Evolutionary conservation across 495 filamentous ascomycete genomes (phyloP).

Genomic region (Penicillium canariense): DNA sequence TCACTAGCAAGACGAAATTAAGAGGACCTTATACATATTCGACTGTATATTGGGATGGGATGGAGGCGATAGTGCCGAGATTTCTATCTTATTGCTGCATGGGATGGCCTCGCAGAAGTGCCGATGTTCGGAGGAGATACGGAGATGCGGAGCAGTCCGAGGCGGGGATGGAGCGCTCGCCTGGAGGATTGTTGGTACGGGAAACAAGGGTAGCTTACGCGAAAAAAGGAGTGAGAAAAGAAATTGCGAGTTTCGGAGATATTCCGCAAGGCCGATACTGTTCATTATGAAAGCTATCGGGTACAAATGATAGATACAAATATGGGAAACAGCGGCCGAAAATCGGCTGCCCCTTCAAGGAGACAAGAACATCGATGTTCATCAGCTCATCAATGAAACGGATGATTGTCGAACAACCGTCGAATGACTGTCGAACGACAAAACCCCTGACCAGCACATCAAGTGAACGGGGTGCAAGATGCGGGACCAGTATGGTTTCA

Average conservation of each 20-base stretch:
- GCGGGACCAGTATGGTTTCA: background rate
- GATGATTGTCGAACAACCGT: background rate
- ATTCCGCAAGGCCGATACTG: too few species aligned
- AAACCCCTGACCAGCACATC: background rate
- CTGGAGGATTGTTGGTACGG: background rate
- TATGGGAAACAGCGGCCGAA: background rate
- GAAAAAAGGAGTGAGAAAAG: background rate
- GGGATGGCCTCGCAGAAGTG: constrained; percentile 4
- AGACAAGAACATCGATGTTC: background rate
- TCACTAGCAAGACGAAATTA: background rate
- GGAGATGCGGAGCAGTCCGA: constrained; percentile 6
- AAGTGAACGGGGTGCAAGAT: background rate
- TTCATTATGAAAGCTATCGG: background rate
- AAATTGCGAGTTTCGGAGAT: constrained; percentile 2
- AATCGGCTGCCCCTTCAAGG: constrained; percentile 1
- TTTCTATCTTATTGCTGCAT: background rate
- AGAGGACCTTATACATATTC: background rate
- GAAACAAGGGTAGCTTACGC: background rate
- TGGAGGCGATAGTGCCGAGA: too few species aligned
- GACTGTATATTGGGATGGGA: too few species aligned
- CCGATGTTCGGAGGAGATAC: constrained; percentile 20
- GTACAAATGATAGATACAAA: background rate
- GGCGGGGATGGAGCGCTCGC: background rate
- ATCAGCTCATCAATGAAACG: background rate
- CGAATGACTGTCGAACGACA: too few species aligned